phyloP scores from a whole-genome alignment of 441 rosid species.

The Gossypium armourianum region DNA sequence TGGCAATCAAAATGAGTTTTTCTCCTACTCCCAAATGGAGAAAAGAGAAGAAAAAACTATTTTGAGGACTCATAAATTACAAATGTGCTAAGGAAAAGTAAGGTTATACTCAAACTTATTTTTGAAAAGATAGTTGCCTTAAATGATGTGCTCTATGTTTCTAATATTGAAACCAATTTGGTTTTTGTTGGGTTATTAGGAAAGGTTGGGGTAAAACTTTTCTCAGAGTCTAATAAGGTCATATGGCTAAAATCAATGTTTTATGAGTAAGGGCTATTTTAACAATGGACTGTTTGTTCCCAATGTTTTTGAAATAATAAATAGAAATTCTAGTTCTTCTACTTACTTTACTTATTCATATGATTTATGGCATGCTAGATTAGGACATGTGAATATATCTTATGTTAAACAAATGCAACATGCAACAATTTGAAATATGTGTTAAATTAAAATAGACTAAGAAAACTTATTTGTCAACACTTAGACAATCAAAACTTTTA shows the following conservation, averaged over 20 bases:
- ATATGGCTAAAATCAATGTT: not conserved
- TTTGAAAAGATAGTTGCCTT: not conserved
- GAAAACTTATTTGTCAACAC: not conserved
- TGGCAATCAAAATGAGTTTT: not conserved
- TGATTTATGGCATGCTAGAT: not conserved
- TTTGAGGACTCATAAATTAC: not conserved
- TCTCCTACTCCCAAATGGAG: not conserved
- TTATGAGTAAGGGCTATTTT: not conserved
- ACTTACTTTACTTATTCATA: not conserved
- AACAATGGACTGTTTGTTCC: not conserved
- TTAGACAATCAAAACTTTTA: not conserved
- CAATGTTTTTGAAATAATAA: not conserved
- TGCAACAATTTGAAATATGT: not conserved
- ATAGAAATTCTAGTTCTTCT: not conserved
- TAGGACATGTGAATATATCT: not conserved
- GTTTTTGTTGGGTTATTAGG: not conserved
- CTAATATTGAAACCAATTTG: not conserved
- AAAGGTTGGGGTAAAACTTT: not conserved
- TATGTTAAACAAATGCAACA: not conserved
- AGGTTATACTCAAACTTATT: not conserved
- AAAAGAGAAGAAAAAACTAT: not conserved
- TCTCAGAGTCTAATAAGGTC: not conserved
- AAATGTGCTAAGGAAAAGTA: not conserved
- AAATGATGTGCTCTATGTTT: not conserved
- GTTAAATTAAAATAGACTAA: not conserved